phyloP scores from a whole-genome alignment of 2,329 filamentous ascomycete genomes.

The Simplicillium aogashimaense region DNA sequence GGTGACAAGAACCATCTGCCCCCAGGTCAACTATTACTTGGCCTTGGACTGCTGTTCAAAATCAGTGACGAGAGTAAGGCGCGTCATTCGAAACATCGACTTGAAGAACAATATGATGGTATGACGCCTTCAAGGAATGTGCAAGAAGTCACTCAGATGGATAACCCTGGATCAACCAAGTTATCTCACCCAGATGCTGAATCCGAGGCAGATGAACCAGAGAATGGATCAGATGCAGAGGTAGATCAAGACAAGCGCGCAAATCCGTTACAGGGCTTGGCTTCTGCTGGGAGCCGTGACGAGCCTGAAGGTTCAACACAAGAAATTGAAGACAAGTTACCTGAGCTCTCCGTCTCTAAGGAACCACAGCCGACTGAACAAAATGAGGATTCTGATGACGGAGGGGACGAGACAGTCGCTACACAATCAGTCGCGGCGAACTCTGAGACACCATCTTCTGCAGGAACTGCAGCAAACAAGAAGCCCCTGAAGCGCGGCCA shows the following conservation, averaged over 20 bases:
- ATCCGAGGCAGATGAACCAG: conserved; percentile 11
- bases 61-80: conserved; percentile 81
- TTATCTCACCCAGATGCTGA: not conserved
- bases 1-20: conserved; percentile 89
- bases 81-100: conserved; percentile 63
- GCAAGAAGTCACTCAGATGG: conserved; percentile 6
- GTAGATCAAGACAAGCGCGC: conserved; percentile 14
- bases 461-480: conserved; percentile 25
- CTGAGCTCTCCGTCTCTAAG: conserved; percentile 11
- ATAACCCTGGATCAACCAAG: not conserved
- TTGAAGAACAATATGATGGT: conserved; percentile 16
- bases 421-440: not conserved
- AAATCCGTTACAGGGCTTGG: conserved; percentile 8
- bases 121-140: conserved; percentile 6
- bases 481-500: conserved; percentile 57
- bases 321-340: not conserved
- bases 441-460: not conserved
- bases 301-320: conserved; percentile 21
- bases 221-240: conserved; percentile 13
- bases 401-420: not conserved
- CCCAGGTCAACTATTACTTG: conserved; percentile 77
- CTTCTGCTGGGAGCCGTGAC: conserved; percentile 18
- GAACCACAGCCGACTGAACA: conserved; percentile 12
- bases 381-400: conserved; percentile 14
- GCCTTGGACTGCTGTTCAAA: conserved; percentile 78